Evolutionary conservation across 2,329 filamentous ascomycete species (phyloP).

Genomic region (Graphilbum fragrans): DNA sequence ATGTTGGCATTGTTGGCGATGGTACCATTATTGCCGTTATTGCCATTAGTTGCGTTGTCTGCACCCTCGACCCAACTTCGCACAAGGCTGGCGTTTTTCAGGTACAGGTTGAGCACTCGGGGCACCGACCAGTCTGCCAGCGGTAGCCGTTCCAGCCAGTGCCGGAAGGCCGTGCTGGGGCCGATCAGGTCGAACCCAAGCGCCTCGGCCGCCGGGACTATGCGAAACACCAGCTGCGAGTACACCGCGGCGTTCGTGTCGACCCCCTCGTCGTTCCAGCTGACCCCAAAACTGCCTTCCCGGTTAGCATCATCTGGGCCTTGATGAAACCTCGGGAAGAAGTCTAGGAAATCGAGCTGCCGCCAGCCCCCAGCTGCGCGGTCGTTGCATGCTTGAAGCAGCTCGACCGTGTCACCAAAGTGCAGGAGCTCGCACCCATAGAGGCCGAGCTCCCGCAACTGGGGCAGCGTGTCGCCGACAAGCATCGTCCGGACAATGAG

Average conservation of each 20-base stretch:
- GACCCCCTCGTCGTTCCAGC: constrained; percentile 4
- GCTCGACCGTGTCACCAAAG: neutral
- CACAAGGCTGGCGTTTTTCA: too few relatives aligned
- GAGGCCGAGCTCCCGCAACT: neutral
- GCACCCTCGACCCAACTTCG: too few relatives aligned
- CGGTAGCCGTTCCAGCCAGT: constrained; percentile 6
- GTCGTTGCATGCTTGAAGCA: constrained; percentile 1
- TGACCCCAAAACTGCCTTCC: constrained; percentile 6
- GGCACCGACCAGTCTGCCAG: constrained; percentile 3
- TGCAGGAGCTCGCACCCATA: constrained; percentile 5
- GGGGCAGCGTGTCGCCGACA: neutral
- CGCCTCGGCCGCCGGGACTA: neutral
- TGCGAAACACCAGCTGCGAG: neutral
- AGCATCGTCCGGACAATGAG: neutral
- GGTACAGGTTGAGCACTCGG: neutral
- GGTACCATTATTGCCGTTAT: too few relatives aligned
- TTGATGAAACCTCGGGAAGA: constrained; percentile 6
- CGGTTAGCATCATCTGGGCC: constrained; percentile 4
- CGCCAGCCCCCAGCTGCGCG: neutral
- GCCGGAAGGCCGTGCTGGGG: constrained; percentile 2
- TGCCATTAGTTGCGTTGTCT: too few relatives aligned
- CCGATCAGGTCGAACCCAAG: constrained; percentile 2
- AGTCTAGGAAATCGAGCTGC: constrained; percentile 4
- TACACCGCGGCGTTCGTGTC: constrained; percentile 3
- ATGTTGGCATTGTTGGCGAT: too few relatives aligned